These are phyloP conservation scores for Juglanconis juglandina DNA, from an alignment of 2,329 filamentous ascomycete genomes.

Conservation along the genomic window DNA sequence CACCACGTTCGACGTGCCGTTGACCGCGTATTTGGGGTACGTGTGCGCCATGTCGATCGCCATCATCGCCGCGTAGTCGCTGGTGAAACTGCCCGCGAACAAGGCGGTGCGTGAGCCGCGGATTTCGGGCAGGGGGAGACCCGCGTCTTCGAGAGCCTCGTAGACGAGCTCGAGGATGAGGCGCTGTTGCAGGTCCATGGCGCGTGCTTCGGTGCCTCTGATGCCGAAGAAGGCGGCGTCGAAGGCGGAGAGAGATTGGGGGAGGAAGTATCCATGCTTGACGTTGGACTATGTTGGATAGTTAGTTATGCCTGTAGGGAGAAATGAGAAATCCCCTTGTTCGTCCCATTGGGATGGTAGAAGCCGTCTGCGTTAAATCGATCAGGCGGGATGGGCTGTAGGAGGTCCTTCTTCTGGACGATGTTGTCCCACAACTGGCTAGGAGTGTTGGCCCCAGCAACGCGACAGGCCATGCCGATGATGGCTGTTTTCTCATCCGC, in stretches of 20 bases:
- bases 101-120: slow-evolving; percentile 29
- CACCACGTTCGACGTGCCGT: slow-evolving; percentile 35
- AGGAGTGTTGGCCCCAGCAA: slow-evolving; percentile 1
- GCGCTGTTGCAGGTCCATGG: slow-evolving; percentile 19
- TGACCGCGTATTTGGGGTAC: neutral
- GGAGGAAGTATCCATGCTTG: slow-evolving; percentile 30
- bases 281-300: neutral
- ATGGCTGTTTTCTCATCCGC: too few species aligned
- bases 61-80: slow-evolving; percentile 21
- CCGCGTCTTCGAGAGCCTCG: slow-evolving; percentile 32
- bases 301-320: neutral
- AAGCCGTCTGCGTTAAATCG: slow-evolving; percentile 32
- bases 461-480: slow-evolving; percentile 6
- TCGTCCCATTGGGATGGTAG: slow-evolving; percentile 30
- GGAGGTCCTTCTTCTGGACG: slow-evolving; percentile 6
- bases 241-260: slow-evolving; percentile 27
- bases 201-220: slow-evolving; percentile 29
- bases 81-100: slow-evolving; percentile 26
- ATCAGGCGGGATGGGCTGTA: slow-evolving; percentile 25
- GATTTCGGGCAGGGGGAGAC: slow-evolving; percentile 27
- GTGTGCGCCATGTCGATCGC: neutral
- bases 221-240: slow-evolving; percentile 35
- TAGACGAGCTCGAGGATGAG: slow-evolving; percentile 31
- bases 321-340: slow-evolving; percentile 31
- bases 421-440: slow-evolving; percentile 8